Percentiles rank a stretch among this genome's conserved stretches.
Conservation (phyloP, 768 basidiomycete species). For the Rhodotorula babjevae region DNA sequence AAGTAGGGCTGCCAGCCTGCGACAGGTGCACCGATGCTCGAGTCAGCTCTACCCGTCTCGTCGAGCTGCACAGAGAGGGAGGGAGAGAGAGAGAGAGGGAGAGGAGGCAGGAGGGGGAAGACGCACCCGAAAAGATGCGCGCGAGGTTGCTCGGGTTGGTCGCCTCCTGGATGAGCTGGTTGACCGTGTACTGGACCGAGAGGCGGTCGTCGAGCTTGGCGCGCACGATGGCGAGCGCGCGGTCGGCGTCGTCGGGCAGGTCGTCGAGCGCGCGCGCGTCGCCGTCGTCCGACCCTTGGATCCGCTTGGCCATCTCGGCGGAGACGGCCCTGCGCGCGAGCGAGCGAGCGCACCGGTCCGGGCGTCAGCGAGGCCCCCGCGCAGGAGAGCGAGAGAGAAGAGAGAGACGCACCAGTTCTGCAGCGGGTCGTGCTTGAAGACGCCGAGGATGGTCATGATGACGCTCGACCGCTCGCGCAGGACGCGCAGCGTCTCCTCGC, state of each 20-base stretch:
- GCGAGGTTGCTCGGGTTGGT: constrained; percentile 70
- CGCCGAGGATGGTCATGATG: constrained; percentile 90
- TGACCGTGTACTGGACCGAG: constrained; percentile 88
- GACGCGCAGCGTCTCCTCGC: constrained; percentile 89
- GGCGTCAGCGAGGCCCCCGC: too few species aligned
- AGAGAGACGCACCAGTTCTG: constrained; percentile 69
- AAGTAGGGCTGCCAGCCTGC: constrained; percentile 32
- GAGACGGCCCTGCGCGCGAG: constrained; percentile 50
- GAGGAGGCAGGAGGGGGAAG: background rate
- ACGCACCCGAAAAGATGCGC: constrained; percentile 64
- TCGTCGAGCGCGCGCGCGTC: constrained; percentile 51
- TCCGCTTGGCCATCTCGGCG: constrained; percentile 59
- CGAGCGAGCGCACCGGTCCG: constrained; percentile 30
- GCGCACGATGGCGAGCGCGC: constrained; percentile 72
- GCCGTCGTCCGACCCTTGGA: constrained; percentile 27
- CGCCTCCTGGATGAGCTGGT: constrained; percentile 83
- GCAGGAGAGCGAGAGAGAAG: background rate
- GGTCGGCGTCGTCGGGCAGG: constrained; percentile 81
- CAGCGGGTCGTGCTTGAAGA: constrained; percentile 93
- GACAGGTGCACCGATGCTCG: too few species aligned
- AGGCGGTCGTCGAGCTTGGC: constrained; percentile 77
- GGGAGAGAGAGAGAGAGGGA: background rate
- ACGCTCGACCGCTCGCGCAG: constrained; percentile 76
- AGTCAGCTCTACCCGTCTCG: too few species aligned
- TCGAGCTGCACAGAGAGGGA: too few species aligned